Base-by-base conservation (phyloP, 2,329 filamentous ascomycete species). In the Aspergillus neotritici region DNA sequence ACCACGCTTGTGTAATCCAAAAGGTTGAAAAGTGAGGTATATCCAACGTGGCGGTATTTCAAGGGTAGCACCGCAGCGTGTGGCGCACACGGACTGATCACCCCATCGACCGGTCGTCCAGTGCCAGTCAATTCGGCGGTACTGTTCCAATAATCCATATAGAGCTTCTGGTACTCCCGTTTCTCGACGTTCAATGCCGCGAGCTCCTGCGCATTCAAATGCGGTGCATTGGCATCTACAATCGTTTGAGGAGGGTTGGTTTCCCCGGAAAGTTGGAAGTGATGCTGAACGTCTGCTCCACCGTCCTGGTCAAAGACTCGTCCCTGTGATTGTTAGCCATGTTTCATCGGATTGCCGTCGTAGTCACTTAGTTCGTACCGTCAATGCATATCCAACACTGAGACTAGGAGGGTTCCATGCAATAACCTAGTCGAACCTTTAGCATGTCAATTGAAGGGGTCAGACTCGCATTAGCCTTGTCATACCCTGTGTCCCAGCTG, bases 141-240 rank as follows among this genome's bases (percentile, higher is more conserved):
- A 11, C 67, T 72, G 48, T 82, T 81, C 80, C 79, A 83, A 54
- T 81, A 83, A 40, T 83, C 79, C 60, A 80, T 72, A 50, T 83
- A 84, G 13, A 69, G 62, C 45, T 76, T 76, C 52, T 81, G 77
- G 38, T 72, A 77, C 17, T 75, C 67, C 1, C 79, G 68, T 45
- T 78, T 78, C 12, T 64, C 60, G 2, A 82, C 60, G 5, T 81
- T 82, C 36, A 72, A 51, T 2, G 60, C 65, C 35, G 73, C 69
- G 40, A 76, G 69, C 16, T 71, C 62, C 4, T 52, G 60, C 1
- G 70, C 71, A 34, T 52, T 72, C 46, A 49, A 66, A 56, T 74
- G 56, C 54, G 55, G 5, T 53, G 47, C 37, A 55, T 58, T 32
- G 29, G 52, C 43, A 9, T 62, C 33, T 39, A 65, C 44, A 44